Evolutionary conservation across 345 rosid species (phyloP).

Genomic region (Acer saccharum): DNA sequence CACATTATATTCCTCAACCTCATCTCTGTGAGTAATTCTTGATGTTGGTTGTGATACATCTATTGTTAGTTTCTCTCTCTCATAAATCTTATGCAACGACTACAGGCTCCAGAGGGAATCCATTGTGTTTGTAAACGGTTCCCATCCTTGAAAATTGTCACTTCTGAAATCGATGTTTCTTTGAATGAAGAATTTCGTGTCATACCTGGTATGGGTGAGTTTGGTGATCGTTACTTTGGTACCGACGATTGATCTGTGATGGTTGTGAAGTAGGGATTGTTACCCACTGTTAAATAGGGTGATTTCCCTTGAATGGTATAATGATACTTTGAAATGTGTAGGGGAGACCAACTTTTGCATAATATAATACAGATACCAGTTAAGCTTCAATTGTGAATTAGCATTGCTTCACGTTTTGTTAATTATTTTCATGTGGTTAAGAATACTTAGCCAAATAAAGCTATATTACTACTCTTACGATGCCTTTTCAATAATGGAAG

Average conservation of each 20-base stretch:
- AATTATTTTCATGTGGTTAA: not conserved
- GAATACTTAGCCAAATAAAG: not conserved
- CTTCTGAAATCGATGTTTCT: conserved; percentile 89
- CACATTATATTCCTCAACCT: conserved; percentile 94
- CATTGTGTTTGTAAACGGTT: conserved; percentile 83
- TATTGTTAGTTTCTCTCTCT: not conserved
- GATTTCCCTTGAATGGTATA: not conserved
- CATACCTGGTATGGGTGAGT: conserved; percentile 98
- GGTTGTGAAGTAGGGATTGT: not conserved
- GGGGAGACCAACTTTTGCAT: conserved; percentile 3
- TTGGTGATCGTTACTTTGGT: conserved; percentile 96
- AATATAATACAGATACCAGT: not conserved
- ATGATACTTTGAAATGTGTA: conserved; percentile 14
- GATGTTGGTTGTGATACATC: not conserved
- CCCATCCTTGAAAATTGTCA: conserved; percentile 87
- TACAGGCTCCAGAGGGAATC: conserved; percentile 97
- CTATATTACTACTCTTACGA: not conserved
- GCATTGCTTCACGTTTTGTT: not conserved
- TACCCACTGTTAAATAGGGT: conserved; percentile 12
- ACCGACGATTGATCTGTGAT: conserved; percentile 67
- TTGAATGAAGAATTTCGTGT: conserved; percentile 89
- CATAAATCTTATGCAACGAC: not conserved
- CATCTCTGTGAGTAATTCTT: conserved; percentile 65
- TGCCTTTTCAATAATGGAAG: not conserved
- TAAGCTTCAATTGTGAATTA: not conserved